phyloP scores from a whole-genome alignment of 2,329 filamentous ascomycete species.

The Periconia sp. region DNA sequence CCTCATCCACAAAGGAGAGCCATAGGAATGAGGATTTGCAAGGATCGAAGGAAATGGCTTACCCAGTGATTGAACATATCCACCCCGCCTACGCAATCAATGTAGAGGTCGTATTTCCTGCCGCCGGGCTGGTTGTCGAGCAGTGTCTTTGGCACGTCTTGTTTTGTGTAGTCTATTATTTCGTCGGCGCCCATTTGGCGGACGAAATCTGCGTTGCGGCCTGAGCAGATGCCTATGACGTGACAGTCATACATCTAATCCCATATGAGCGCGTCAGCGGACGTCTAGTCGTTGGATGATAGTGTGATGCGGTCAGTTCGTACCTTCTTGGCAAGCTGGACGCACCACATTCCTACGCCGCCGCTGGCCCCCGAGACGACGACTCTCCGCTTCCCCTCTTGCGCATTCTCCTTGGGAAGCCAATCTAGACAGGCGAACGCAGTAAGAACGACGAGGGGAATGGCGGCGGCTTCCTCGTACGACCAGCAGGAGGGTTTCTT shows the following conservation, averaged over 20 bases:
- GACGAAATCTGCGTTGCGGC: constrained; percentile 54
- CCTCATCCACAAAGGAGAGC: no score
- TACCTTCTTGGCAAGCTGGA: no score
- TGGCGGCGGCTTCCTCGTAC: constrained; percentile 31
- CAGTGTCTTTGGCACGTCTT: constrained; percentile 42
- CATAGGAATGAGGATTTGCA: not conserved
- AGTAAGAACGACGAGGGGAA: constrained; percentile 48
- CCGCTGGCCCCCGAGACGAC: constrained; percentile 38
- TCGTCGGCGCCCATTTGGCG: constrained; percentile 56
- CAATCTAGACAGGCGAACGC: constrained; percentile 41
- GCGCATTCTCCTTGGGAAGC: constrained; percentile 20
- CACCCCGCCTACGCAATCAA: constrained; percentile 59
- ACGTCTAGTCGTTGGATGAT: no score
- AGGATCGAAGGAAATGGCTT: constrained; percentile 3
- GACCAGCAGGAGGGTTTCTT: constrained; percentile 26
- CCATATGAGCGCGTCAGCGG: no score
- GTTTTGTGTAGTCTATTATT: constrained; percentile 45
- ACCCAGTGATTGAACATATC: constrained; percentile 49
- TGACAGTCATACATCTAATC: constrained; percentile 44
- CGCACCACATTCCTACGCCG: constrained; percentile 42
- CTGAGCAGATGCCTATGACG: constrained; percentile 58
- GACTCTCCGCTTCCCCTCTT: constrained; percentile 21
- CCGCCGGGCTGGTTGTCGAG: constrained; percentile 31
- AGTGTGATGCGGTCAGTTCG: no score
- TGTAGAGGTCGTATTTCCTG: constrained; percentile 52